Evolutionary conservation across 495 filamentous ascomycete species (phyloP), one percentile per base, ranked within the genome.

Genomic region (Aspergillus ostianus): DNA sequence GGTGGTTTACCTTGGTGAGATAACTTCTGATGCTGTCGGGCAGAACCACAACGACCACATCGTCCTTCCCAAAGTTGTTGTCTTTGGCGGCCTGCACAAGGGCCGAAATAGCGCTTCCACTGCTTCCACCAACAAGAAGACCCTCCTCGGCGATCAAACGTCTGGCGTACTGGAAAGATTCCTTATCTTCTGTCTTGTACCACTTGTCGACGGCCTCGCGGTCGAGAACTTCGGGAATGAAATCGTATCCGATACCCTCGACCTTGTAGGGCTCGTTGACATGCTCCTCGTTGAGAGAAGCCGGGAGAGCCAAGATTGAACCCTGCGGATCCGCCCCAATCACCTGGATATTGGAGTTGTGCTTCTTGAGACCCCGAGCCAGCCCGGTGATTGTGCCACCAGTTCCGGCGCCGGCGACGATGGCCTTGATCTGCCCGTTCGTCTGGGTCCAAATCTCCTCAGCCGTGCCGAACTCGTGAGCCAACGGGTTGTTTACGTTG

Each of bases 181-280:
- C 92, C 58, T 84, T 85, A 63, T 99, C 94, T 45, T 90, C 90
- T 3, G 94, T 98, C 82, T 99, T 99, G 74, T 97, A 96, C 94
- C 94, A 99, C 64, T 87, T 87, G 70, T 96, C 87, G n/a, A 99
- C 90, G 21, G 81, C 70, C 9, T 86, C 70, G 61, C 87, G 90
- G 65, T 96, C 88, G 23, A 99, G 82, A 0, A 99, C 94, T 44
- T 97, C 89, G 6, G 94, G 94, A 55, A 98, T 89, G 68, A 99
- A 99, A 69, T 99, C 94, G 69, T 99, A 99, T 21, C 94, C 94
- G 67, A 99, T 98, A 20, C 94, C 94, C 77, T 99, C 94, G 0
- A 99, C 94, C 77, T 98, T 98, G 70, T 99, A 99, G 6, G 89
- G 80, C 63, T 90, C 87, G 69, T 96, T 91, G 32, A 81, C 84